Evolutionary conservation across 331 rosid genomes (phyloP).

Genomic region (Rosa hybrid): DNA sequence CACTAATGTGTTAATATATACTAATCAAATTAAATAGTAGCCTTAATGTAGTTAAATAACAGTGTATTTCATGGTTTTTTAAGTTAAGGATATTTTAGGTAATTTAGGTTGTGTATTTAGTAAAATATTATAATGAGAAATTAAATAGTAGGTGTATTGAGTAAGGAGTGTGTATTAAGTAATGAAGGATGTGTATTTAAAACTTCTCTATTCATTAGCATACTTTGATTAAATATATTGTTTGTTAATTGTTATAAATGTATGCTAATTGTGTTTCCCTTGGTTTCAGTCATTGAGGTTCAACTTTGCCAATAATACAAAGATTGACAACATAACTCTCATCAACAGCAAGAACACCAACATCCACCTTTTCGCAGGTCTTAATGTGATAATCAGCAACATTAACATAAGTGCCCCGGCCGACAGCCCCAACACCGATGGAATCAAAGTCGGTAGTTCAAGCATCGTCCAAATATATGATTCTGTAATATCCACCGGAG

Average conservation of each 20-base stretch:
- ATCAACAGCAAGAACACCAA: constrained; percentile 51
- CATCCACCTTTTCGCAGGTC: constrained; percentile 36
- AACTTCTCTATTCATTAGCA: too few relatives aligned
- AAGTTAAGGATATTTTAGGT: too few relatives aligned
- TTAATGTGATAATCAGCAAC: constrained; percentile 20
- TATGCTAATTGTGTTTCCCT: not conserved
- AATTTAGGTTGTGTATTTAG: too few relatives aligned
- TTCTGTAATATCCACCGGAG: constrained; percentile 43
- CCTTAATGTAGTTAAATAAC: too few relatives aligned
- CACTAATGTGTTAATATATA: too few relatives aligned
- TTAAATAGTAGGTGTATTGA: too few relatives aligned
- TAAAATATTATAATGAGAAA: too few relatives aligned
- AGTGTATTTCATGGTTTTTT: too few relatives aligned
- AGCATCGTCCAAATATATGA: constrained; percentile 21
- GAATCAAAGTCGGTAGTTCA: constrained; percentile 50
- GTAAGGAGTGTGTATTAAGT: too few relatives aligned
- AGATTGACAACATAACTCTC: constrained; percentile 31
- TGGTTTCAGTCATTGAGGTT: constrained; percentile 44
- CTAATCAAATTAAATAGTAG: too few relatives aligned
- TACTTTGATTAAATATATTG: too few relatives aligned
- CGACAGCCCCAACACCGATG: constrained; percentile 72
- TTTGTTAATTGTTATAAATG: not conserved
- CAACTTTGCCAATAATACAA: constrained; percentile 38
- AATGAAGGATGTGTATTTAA: too few relatives aligned
- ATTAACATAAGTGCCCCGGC: constrained; percentile 39